Percentiles rank a stretch among this genome's conserved stretches.
These are phyloP conservation scores for Cryptococcus sp. DNA, from an alignment of 1,284 basidiomycete genomes.

Conservation along the genomic window DNA sequence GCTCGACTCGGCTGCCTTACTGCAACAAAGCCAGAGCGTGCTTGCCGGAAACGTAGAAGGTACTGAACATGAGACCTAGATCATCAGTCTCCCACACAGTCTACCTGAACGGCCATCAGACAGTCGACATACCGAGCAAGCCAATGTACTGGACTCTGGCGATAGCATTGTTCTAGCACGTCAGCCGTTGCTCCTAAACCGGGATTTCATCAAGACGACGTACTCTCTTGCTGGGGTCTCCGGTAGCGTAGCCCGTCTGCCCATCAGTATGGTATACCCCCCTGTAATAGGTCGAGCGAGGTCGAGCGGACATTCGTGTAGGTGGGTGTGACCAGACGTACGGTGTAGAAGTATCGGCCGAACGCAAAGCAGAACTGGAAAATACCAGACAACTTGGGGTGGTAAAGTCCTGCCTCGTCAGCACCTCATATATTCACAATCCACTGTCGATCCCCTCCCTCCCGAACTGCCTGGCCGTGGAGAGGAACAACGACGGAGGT, in stretches of 20 bases:
- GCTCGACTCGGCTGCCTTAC: too few relatives aligned
- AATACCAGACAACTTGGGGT: conserved; percentile 29
- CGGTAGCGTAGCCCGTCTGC: conserved; percentile 27
- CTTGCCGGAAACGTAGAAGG: conserved; percentile 17
- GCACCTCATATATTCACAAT: neutral
- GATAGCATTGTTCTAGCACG: conserved; percentile 13
- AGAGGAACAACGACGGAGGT: too few relatives aligned
- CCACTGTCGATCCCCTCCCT: neutral
- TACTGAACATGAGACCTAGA: conserved; percentile 18
- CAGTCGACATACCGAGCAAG: conserved; percentile 14
- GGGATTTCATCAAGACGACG: neutral
- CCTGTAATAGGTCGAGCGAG: too few relatives aligned
- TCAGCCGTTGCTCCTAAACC: neutral
- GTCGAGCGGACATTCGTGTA: neutral
- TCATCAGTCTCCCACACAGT: too few relatives aligned
- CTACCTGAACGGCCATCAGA: neutral
- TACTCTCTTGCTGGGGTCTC: conserved; percentile 18
- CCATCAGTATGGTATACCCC: neutral
- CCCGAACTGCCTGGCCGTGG: neutral
- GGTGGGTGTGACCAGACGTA: conserved; percentile 11
- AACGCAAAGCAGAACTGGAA: conserved; percentile 19
- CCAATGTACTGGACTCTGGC: conserved; percentile 20
- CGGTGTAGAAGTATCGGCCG: conserved; percentile 32
- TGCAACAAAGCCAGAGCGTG: too few relatives aligned
- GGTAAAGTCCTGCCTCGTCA: conserved; percentile 24